These are phyloP conservation scores for Linanthus parryae DNA, from an alignment of 148 eudicot species.

Conservation along the genomic window DNA sequence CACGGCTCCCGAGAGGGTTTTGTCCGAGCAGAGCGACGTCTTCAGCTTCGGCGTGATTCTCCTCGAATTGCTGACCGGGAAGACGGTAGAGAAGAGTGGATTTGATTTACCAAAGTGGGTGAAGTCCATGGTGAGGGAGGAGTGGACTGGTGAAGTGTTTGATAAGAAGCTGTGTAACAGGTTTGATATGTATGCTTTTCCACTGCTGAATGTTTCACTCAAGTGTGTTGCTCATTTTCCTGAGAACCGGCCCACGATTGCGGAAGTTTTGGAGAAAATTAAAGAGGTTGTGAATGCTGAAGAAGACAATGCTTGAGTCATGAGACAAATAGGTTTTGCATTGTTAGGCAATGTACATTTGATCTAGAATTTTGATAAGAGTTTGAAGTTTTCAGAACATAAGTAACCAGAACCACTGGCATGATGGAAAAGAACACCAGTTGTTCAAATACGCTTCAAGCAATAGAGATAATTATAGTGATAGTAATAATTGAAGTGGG, in stretches of 20 bases:
- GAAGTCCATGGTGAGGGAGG: conserved; percentile 35
- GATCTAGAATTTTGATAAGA: no score
- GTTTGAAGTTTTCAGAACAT: no score
- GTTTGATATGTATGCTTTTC: conserved; percentile 21
- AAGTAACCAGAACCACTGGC: no score
- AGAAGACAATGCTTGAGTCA: no score
- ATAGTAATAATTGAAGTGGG: no score
- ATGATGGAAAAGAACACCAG: no score
- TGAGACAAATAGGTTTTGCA: no score
- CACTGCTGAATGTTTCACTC: conserved; percentile 26
- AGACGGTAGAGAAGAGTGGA: conserved; percentile 26
- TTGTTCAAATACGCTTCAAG: no score
- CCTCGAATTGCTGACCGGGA: conserved; percentile 32
- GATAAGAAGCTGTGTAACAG: conserved; percentile 23
- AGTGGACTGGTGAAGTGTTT: conserved; percentile 42
- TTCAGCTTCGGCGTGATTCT: conserved; percentile 33
- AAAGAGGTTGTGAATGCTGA: conserved; percentile 24
- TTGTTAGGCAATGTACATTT: no score
- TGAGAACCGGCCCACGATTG: conserved; percentile 23
- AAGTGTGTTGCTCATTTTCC: conserved; percentile 28
- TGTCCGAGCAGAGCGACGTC: conserved; percentile 23
- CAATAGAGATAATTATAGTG: no score
- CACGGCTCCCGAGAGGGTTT: conserved; percentile 21
- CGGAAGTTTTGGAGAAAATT: conserved; percentile 26
- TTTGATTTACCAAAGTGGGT: conserved; percentile 36